Evolutionary conservation across 208 protist genomes (phyloP).

Genomic region (Plasmodiophora brassicae): DNA sequence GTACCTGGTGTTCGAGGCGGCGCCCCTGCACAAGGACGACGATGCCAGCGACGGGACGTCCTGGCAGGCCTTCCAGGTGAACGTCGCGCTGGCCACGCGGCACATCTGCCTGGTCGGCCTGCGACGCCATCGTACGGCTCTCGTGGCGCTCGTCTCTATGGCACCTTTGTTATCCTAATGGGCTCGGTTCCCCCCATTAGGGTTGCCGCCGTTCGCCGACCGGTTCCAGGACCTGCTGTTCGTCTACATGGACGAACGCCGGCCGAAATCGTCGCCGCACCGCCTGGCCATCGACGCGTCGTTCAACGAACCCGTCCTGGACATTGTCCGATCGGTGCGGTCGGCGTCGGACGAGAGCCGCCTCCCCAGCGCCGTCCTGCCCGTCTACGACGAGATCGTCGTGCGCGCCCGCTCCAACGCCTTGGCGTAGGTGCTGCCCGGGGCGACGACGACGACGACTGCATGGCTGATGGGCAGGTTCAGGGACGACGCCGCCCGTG

Average conservation of each 20-base stretch:
- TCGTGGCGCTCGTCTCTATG: background rate
- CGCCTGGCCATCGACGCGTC: background rate
- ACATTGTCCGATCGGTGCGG: background rate
- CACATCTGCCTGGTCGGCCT: background rate
- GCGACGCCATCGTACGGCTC: background rate
- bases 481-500: background rate
- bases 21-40: background rate
- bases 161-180: background rate
- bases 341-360: background rate
- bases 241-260: slow-evolving; percentile 21
- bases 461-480: background rate
- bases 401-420: background rate
- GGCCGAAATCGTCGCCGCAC: background rate
- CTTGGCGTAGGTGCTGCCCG: background rate
- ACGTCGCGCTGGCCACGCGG: background rate
- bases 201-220: background rate
- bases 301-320: background rate
- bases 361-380: background rate
- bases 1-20: background rate
- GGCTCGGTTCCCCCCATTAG: background rate
- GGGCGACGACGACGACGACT: too few species aligned
- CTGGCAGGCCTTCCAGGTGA: background rate
- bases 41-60: background rate
- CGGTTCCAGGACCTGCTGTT: background rate
- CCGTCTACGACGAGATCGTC: background rate